Percentiles rank a stretch among this genome's conserved stretches.
Evolutionary conservation across 495 filamentous ascomycete genomes (phyloP).

Genomic region (Hypoxylon perforatum): DNA sequence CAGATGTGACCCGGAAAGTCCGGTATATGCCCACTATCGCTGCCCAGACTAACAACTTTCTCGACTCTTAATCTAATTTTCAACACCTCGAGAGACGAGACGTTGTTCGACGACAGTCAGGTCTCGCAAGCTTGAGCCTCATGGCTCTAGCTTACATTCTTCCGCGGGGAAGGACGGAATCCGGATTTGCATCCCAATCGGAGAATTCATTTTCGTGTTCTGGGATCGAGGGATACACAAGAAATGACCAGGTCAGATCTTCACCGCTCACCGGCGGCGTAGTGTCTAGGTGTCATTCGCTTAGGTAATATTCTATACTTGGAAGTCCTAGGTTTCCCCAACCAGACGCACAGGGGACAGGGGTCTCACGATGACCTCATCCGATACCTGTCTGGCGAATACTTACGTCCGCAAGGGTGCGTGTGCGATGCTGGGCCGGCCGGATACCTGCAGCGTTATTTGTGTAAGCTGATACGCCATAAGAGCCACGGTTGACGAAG

Average conservation of each 20-base stretch:
- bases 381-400: constrained; percentile 26
- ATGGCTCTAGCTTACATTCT: constrained; percentile 7
- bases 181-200: constrained; percentile 32
- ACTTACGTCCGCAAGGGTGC: constrained; percentile 26
- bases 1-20: constrained; percentile 6
- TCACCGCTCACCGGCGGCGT: neutral
- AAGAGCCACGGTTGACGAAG: constrained; percentile 29
- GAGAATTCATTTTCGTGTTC: constrained; percentile 32
- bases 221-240: constrained; percentile 11
- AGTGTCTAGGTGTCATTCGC: constrained; percentile 19
- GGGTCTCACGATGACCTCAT: constrained; percentile 36
- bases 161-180: constrained; percentile 27
- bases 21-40: constrained; percentile 6
- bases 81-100: neutral
- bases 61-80: neutral
- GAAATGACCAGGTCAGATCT: neutral
- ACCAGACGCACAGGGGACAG: constrained; percentile 16
- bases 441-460: constrained; percentile 10
- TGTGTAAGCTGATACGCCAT: constrained; percentile 31
- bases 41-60: neutral
- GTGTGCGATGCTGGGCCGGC: constrained; percentile 3
- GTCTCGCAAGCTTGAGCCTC: constrained; percentile 29
- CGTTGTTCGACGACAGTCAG: neutral
- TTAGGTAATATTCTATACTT: constrained; percentile 31
- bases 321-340: constrained; percentile 15